Conservation (phyloP, 805 yeast species). For the Zygosaccharomyces bisporus region DNA sequence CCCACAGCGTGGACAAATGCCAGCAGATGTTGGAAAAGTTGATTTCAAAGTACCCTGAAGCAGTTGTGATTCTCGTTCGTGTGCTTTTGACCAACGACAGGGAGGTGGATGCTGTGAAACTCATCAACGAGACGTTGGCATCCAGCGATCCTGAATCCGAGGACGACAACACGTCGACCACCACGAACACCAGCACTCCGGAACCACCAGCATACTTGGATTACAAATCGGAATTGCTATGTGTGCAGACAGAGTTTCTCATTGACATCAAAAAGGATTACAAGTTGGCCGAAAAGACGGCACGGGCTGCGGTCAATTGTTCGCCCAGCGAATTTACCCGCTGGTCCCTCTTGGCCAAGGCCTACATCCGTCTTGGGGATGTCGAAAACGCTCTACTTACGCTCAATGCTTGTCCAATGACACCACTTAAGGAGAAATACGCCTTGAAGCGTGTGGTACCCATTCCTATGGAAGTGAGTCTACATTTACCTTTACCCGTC, state of each 20-base stretch:
- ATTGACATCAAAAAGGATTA: slow-evolving; percentile 29
- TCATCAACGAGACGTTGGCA: slow-evolving; percentile 30
- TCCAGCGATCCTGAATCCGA: slow-evolving; percentile 16
- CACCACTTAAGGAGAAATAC: slow-evolving; percentile 62
- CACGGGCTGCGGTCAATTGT: slow-evolving; percentile 47
- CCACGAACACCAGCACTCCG: neutral
- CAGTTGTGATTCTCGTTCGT: slow-evolving; percentile 32
- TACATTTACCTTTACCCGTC: slow-evolving; percentile 73
- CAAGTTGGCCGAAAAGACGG: slow-evolving; percentile 25
- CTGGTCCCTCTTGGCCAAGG: slow-evolving; percentile 65
- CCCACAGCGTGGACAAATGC: slow-evolving; percentile 28
- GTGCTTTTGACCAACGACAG: slow-evolving; percentile 33
- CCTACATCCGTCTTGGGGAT: slow-evolving; percentile 59
- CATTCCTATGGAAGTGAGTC: slow-evolving; percentile 32
- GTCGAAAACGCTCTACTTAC: slow-evolving; percentile 69
- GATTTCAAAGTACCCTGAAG: slow-evolving; percentile 26
- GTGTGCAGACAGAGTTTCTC: slow-evolving; percentile 31
- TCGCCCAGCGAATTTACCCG: slow-evolving; percentile 73
- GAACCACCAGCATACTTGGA: slow-evolving; percentile 19
- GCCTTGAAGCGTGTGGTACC: slow-evolving; percentile 57
- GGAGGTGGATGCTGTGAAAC: slow-evolving; percentile 37
- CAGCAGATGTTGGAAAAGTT: slow-evolving; percentile 27
- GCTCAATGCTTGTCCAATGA: slow-evolving; percentile 77
- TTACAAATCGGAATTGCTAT: slow-evolving; percentile 32
- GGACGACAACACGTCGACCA: neutral